Conservation (phyloP, 257 asterid genomes). For the Solanum lignicaule region DNA sequence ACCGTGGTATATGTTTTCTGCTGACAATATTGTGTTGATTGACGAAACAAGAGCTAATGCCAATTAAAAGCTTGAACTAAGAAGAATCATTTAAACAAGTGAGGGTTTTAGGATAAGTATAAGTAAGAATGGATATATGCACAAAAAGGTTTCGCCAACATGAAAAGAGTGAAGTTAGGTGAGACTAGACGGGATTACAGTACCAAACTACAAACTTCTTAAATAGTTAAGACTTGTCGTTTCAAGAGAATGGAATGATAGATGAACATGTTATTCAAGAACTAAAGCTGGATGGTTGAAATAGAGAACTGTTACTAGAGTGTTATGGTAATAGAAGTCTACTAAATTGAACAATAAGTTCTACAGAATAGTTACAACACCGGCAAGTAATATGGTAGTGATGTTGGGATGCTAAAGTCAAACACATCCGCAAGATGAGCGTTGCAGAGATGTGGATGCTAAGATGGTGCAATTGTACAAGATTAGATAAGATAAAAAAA, state of each 20-base stretch:
- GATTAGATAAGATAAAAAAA: not conserved
- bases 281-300: not conserved
- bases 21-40: not conserved
- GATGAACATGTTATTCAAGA: not conserved
- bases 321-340: not conserved
- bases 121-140: not conserved
- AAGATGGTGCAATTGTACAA: not conserved
- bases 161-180: not conserved
- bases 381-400: not conserved
- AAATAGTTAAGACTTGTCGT: not conserved
- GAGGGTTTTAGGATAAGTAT: not conserved
- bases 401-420: not conserved
- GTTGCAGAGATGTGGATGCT: not conserved
- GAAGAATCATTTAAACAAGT: not conserved
- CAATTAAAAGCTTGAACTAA: not conserved
- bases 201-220: not conserved
- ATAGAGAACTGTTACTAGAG: not conserved
- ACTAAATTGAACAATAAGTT: not conserved
- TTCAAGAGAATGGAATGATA: not conserved
- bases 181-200: not conserved
- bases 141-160: not conserved
- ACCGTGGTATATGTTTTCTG: not conserved
- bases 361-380: not conserved
- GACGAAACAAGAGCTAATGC: not conserved
- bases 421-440: not conserved